A percentile compares a stretch with the other conserved stretches of the same genome.
These are phyloP conservation scores for Carex myosuroides DNA, from an alignment of 176 grass and related monocot genomes.

Conservation along the genomic window DNA sequence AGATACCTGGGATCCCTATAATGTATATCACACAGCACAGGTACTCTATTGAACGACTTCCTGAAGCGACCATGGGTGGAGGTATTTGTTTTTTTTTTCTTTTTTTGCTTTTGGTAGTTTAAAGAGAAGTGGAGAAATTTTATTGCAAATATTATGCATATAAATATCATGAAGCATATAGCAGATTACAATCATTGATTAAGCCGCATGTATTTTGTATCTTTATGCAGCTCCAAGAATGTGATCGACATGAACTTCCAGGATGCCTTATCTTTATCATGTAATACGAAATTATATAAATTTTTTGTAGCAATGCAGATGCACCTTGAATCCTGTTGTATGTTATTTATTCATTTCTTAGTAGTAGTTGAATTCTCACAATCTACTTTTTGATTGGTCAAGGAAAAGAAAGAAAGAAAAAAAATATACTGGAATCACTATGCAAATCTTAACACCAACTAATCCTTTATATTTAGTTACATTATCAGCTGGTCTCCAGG, in stretches of 20 bases:
- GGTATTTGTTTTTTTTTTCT: slow-evolving; percentile 22
- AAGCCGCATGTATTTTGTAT: not conserved
- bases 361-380: not conserved
- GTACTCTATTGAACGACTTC: slow-evolving; percentile 81
- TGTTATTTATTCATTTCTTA: not conserved
- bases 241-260: slow-evolving; percentile 21
- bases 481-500: too few species aligned
- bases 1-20: slow-evolving; percentile 86
- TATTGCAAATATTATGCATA: not conserved
- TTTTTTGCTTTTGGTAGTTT: not conserved
- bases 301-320: not conserved
- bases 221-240: slow-evolving; percentile 64
- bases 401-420: too few species aligned
- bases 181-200: not conserved
- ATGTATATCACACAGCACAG: slow-evolving; percentile 76
- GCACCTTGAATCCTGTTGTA: not conserved
- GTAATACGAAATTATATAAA: not conserved
- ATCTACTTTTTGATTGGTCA: too few species aligned
- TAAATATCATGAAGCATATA: not conserved
- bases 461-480: too few species aligned
- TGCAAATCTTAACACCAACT: too few species aligned
- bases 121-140: not conserved
- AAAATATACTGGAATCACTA: too few species aligned
- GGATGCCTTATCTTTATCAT: not conserved
- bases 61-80: slow-evolving; percentile 88